Evolutionary conservation across 805 yeast species (phyloP), one percentile per base, ranked within the genome.

Genomic region (Starmerella khaoyaiensis): DNA sequence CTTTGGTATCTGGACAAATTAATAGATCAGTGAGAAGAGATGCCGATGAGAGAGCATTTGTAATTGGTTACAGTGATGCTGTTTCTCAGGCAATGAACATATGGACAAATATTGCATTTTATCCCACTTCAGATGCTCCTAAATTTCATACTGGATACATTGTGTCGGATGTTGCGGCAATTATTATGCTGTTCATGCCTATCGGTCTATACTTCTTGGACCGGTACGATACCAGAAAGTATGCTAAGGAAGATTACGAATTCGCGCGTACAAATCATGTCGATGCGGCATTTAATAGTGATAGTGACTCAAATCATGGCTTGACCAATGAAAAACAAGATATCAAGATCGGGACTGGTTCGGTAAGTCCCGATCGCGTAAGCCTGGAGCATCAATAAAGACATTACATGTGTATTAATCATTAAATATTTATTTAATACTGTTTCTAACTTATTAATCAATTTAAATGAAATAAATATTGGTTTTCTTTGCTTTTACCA

Each of bases 51-150:
- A 48, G 62, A 6, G 61, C 62, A 1, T 45, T 58, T 31, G 57
- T 58, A 8, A 44, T 55, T 24, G 61, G 59, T 2, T 54, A 44
- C 34, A 53, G 57, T 31, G 59, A 58, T 36, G 59, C 61, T 9
- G 52, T 58, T 4, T 64, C 68, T 7, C 67, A 64, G 37, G 65
- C 67, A 8, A 61, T 63, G 54, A 64, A 63, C 37, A 59, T 64
- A 34, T 65, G 69, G 64, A 64, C 68, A 10, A 64, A 62, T 40
- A 62, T 64, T 38, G 68, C 54, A 3, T 62, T 62, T 40, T 64
- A 52, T 43, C 68, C 68, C 7, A 63, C 69, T 0, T 48, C 48
- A 9, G 39, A 58, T n/a, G 61, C 65, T 3, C 69, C 69, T 2
- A 41, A 57, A 39, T 64, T 64, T 54, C 57, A 50, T 30, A 40